Percentiles rank a stretch among this genome's conserved stretches.
phyloP scores from a whole-genome alignment of 768 basidiomycete genomes.

The Lentinula sp. region DNA sequence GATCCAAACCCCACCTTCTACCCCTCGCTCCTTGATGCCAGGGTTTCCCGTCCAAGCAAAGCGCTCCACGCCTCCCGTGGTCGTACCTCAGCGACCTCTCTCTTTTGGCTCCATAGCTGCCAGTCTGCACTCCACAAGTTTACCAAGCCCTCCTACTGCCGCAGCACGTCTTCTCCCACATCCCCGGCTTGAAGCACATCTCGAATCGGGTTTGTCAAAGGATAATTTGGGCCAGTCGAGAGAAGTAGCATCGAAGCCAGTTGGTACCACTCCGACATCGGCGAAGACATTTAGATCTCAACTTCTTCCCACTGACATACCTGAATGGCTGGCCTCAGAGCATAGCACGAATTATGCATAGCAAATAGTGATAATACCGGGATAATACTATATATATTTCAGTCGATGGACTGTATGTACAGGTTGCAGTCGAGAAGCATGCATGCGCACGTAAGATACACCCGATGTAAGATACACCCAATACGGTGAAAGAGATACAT shows the following conservation, averaged over 20 bases:
- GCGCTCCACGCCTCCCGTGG: background rate
- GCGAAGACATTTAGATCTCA: constrained; percentile 1
- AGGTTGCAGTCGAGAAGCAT: background rate
- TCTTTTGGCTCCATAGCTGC: background rate
- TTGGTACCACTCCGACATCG: background rate
- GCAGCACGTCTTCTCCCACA: background rate
- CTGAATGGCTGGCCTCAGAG: background rate
- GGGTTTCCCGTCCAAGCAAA: background rate
- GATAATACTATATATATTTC: background rate
- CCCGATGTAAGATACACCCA: too few species aligned
- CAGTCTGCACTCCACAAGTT: background rate
- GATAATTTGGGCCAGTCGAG: too few species aligned
- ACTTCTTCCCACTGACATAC: constrained; percentile 1
- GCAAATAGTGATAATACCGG: background rate
- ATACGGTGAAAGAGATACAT: too few species aligned
- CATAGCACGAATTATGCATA: background rate
- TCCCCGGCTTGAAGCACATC: background rate
- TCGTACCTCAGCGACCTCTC: background rate
- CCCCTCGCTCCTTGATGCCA: background rate
- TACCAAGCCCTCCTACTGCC: background rate
- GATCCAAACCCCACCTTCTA: background rate
- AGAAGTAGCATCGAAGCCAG: background rate
- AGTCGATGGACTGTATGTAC: background rate
- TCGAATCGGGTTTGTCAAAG: background rate
- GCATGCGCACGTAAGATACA: background rate